phyloP scores from a whole-genome alignment of 768 basidiomycete species.

The Boletus barrowsii region DNA sequence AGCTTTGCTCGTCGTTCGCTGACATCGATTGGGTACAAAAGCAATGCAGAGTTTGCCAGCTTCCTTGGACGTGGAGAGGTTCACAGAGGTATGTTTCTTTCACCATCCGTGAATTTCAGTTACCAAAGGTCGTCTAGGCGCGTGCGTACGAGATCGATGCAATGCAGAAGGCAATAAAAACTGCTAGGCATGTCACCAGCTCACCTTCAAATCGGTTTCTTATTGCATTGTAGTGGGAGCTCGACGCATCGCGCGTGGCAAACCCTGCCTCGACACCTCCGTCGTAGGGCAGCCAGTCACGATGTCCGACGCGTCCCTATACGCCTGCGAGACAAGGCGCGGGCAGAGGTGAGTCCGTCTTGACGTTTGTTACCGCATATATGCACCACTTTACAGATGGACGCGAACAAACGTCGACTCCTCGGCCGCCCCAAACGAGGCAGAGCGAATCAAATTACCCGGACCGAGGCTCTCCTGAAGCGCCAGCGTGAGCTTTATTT shows the following conservation, averaged over 20 bases:
- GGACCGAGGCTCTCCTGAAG: constrained; percentile 59
- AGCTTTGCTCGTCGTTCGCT: background rate
- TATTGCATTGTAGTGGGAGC: constrained; percentile 44
- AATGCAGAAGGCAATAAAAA: constrained; percentile 85
- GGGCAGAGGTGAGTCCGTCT: constrained; percentile 60
- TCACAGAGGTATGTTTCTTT: constrained; percentile 61
- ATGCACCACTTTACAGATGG: constrained; percentile 49
- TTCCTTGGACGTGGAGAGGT: constrained; percentile 83
- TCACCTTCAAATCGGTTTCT: background rate
- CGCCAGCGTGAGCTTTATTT: constrained; percentile 62
- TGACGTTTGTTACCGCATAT: constrained; percentile 4
- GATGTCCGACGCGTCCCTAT: constrained; percentile 87
- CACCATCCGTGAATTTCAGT: background rate
- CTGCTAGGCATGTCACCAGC: constrained; percentile 50
- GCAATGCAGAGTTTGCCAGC: constrained; percentile 63
- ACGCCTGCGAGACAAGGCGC: constrained; percentile 79
- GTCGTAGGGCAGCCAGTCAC: constrained; percentile 92
- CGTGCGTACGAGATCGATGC: constrained; percentile 87
- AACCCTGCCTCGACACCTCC: constrained; percentile 84
- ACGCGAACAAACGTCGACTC: constrained; percentile 41
- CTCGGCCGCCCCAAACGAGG: constrained; percentile 58
- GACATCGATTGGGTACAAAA: constrained; percentile 24
- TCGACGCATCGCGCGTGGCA: constrained; percentile 89
- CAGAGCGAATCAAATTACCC: constrained; percentile 51
- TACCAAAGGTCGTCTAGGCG: constrained; percentile 45